Base-by-base conservation (phyloP, 2,329 filamentous ascomycete species). In the Mariannaea sp. region DNA sequence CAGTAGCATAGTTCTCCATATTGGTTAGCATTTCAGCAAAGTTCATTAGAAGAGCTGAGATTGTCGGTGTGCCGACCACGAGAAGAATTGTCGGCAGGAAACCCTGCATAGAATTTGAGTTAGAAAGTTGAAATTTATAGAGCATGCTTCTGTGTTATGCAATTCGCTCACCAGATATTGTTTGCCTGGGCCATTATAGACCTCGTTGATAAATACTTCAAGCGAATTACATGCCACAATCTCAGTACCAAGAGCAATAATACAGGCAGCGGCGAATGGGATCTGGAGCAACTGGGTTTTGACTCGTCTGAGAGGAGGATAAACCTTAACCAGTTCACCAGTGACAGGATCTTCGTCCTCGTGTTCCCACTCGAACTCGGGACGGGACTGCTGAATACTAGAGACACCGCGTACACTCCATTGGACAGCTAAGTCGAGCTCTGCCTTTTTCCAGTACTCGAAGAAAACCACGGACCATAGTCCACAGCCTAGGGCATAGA, bases 371-470 rank as follows among this genome's bases (percentile, higher is more conserved):
- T 83, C 74, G 71, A 96, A 97, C 65, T 93, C 83, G 29, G 84
- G 81, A 40, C 92, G 82, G 60, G 87, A 88, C 36, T 84, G 84
- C 66, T 96, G 90, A 47, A 97, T 90, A 43, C 79, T 82, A 4
- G 89, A 92, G 1, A 96, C 92, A 6, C 89, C 89, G 44, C 89
- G 86, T 3, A 96, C 92, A 12, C 89, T 89, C 93, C 93, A 97
- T 63, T 90, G 84, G 13, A 96, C 84, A 7, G 88, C 87, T 7
- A 97, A 78, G 67, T 97, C 92, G 1, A 86, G 79, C 71, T 97
- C 91, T 70, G 95, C 90, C 65, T 93, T 88, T 75, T 95, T 96
- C 93, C 93, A 97, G 72, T 89, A 96, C 70, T 97, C 93, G 51
- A 96, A 88, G 68, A 97, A 97, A 41, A 93, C 77, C 3, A 94